A percentile compares a stretch with the other conserved stretches of the same genome.
phyloP scores from a whole-genome alignment of 345 rosid genomes.

The Populus ilicifolia region DNA sequence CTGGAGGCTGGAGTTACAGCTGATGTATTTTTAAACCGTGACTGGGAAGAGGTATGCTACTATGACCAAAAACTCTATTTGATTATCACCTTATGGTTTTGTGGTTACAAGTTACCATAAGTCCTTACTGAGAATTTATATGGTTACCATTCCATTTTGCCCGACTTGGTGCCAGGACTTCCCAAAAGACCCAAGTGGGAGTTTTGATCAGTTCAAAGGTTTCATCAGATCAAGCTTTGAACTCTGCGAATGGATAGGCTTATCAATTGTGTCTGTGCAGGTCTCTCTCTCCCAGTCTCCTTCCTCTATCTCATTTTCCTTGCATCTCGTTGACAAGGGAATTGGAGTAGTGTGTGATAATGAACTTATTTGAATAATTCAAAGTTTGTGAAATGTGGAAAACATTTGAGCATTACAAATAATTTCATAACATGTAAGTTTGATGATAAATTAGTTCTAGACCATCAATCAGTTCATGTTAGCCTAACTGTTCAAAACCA shows the following conservation, averaged over 20 bases:
- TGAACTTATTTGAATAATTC: background rate
- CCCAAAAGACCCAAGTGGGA: slow-evolving; percentile 79
- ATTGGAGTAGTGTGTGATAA: background rate
- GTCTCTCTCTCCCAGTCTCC: slow-evolving; percentile 29
- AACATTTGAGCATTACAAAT: background rate
- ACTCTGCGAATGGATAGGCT: slow-evolving; percentile 85
- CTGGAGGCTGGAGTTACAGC: slow-evolving; percentile 74
- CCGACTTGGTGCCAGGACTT: slow-evolving; percentile 55
- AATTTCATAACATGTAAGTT: background rate
- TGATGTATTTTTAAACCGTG: slow-evolving; percentile 66
- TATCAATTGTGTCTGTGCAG: slow-evolving; percentile 66
- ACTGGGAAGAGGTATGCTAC: slow-evolving; percentile 70
- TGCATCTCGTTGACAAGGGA: background rate
- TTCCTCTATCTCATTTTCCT: background rate
- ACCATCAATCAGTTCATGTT: background rate
- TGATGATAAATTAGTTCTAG: background rate
- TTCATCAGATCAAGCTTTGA: slow-evolving; percentile 63
- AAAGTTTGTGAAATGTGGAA: no score
- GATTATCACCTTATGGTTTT: background rate
- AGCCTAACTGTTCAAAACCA: background rate
- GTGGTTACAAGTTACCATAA: background rate
- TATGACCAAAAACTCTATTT: background rate
- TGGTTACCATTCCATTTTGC: slow-evolving; percentile 5
- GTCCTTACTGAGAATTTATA: background rate
- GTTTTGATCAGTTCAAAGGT: slow-evolving; percentile 54